Evolutionary conservation across 1,284 basidiomycete species (phyloP).

Genomic region (Ceraceosorus guamensis): DNA sequence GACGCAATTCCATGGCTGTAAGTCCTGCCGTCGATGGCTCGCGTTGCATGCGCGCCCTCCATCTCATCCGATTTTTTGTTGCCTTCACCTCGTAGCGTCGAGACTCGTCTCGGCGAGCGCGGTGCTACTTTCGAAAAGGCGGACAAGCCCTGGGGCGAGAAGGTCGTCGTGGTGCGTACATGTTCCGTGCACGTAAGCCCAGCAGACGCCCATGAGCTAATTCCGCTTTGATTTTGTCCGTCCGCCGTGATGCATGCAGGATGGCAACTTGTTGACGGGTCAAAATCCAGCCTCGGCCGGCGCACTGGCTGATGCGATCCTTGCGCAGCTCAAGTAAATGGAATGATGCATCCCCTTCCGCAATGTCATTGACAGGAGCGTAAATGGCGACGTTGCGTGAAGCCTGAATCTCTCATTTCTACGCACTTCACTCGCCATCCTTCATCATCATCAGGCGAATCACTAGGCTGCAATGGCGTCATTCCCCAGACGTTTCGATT

Average conservation of each 20-base stretch:
- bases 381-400: no score
- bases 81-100: constrained; percentile 48
- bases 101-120: constrained; percentile 58
- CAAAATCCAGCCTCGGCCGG: constrained; percentile 46
- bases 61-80: neutral
- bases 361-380: no score
- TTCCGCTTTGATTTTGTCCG: neutral
- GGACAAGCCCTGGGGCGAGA: constrained; percentile 54
- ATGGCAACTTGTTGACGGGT: constrained; percentile 53
- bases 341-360: no score
- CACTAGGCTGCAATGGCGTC: no score
- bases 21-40: neutral
- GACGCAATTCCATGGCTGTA: constrained; percentile 60
- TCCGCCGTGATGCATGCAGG: neutral
- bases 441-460: no score
- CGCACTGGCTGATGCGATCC: constrained; percentile 19
- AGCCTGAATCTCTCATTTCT: no score
- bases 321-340: constrained; percentile 13
- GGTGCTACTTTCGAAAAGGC: constrained; percentile 59
- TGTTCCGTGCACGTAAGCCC: neutral
- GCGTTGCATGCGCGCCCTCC: neutral
- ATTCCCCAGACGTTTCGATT: no score
- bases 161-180: constrained; percentile 51
- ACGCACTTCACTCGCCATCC: no score
- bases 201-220: neutral